phyloP scores from a whole-genome alignment of 495 filamentous ascomycete genomes.

The Aspergillus panamensis region DNA sequence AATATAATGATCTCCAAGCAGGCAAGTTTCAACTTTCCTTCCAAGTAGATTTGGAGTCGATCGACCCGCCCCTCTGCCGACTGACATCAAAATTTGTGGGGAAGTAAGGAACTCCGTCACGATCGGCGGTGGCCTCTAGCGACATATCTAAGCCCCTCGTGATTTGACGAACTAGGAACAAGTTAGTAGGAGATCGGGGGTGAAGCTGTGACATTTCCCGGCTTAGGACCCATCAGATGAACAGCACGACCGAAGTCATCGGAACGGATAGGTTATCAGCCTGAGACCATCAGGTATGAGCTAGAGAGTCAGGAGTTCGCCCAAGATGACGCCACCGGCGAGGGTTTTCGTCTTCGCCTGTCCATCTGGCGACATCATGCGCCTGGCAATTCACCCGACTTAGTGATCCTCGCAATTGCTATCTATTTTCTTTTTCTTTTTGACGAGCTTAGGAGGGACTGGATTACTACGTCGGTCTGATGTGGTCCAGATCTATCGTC shows the following conservation, averaged over 20 bases:
- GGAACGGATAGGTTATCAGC: background rate
- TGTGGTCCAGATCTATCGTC: background rate
- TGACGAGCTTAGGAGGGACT: background rate
- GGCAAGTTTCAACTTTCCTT: too few relatives aligned
- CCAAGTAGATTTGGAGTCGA: background rate
- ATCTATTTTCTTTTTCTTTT: background rate
- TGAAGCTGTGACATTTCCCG: background rate
- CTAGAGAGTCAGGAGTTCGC: background rate
- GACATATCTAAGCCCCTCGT: conserved; percentile 3
- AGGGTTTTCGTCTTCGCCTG: conserved; percentile 4
- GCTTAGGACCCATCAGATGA: conserved; percentile 12
- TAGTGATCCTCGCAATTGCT: background rate
- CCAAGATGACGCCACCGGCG: conserved; percentile 15
- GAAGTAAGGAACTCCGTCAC: background rate
- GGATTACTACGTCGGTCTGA: background rate
- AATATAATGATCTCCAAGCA: too few relatives aligned
- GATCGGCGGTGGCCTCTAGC: conserved; percentile 8
- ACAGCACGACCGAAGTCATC: conserved; percentile 8
- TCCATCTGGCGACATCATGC: conserved; percentile 17
- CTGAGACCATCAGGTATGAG: background rate
- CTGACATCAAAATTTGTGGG: conserved; percentile 3
- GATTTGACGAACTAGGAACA: conserved; percentile 4
- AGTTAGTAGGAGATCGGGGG: background rate
- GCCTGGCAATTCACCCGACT: conserved; percentile 4
- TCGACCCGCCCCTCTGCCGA: background rate